phyloP scores from a whole-genome alignment of 2,329 filamentous ascomycete species.

The Paraphoma sp. region DNA sequence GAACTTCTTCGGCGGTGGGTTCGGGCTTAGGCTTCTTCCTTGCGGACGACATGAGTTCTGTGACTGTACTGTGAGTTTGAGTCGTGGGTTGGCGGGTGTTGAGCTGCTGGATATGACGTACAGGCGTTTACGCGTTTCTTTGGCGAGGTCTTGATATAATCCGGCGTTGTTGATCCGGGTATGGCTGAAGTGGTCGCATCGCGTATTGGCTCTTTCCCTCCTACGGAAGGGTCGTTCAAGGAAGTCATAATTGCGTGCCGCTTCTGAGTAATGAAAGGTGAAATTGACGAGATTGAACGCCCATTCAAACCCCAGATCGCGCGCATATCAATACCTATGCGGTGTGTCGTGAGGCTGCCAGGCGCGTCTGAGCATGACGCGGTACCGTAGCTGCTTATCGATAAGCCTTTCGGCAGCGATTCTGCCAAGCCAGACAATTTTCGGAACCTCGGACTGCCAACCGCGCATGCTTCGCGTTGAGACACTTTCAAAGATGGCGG shows the following conservation, averaged over 20 bases:
- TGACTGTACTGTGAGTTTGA: conserved; percentile 47
- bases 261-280: background rate
- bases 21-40: conserved; percentile 48
- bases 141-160: background rate
- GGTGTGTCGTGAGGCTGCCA: background rate
- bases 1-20: conserved; percentile 7
- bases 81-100: background rate
- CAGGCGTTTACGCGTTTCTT: conserved; percentile 48
- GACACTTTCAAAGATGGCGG: conserved; percentile 1
- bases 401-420: background rate
- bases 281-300: background rate
- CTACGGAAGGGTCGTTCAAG: background rate
- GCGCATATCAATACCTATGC: too few species aligned
- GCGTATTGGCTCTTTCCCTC: background rate
- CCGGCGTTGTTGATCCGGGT: background rate
- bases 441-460: conserved; percentile 20
- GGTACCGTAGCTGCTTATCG: background rate
- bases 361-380: background rate
- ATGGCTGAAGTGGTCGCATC: conserved; percentile 8
- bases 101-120: conserved; percentile 18
- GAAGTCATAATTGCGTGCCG: background rate
- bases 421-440: conserved; percentile 1
- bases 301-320: background rate
- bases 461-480: background rate
- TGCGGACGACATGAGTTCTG: conserved; percentile 54